Percentiles rank a stretch among this genome's conserved stretches.
Conservation (phyloP, 2,329 filamentous ascomycete species). For the Sporothrix curviconia region DNA sequence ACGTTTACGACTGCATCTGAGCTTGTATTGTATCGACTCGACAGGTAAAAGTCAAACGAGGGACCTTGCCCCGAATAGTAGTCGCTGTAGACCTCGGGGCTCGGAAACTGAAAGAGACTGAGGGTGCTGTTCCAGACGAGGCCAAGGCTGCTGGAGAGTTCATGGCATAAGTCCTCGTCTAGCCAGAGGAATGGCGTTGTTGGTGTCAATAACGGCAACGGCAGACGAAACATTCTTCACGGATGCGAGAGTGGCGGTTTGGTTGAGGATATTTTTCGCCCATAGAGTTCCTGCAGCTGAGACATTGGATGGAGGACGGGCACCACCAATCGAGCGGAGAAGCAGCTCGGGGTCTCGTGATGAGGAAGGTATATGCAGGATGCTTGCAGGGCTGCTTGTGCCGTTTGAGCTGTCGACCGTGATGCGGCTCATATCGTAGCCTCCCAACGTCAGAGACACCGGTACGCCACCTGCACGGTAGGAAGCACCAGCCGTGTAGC, state of each 20-base stretch:
- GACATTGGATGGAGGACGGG: slow-evolving; percentile 21
- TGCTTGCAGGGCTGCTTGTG: not conserved
- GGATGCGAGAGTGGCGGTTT: not conserved
- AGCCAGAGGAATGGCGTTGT: slow-evolving; percentile 60
- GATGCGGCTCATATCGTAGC: slow-evolving; percentile 60
- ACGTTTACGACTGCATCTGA: slow-evolving; percentile 50
- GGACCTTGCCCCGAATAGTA: slow-evolving; percentile 40
- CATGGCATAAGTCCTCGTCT: slow-evolving; percentile 52
- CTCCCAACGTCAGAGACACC: slow-evolving; percentile 60
- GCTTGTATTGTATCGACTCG: slow-evolving; percentile 46
- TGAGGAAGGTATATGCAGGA: slow-evolving; percentile 52
- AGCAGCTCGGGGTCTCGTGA: slow-evolving; percentile 52
- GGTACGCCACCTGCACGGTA: slow-evolving; percentile 45
- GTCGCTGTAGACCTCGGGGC: slow-evolving; percentile 44
- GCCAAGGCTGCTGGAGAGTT: slow-evolving; percentile 58
- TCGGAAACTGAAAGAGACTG: slow-evolving; percentile 57
- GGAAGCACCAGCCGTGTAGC: slow-evolving; percentile 68
- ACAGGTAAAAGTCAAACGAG: slow-evolving; percentile 52
- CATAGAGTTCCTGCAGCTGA: not conserved
- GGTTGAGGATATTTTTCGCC: not conserved
- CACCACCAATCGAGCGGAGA: slow-evolving; percentile 50
- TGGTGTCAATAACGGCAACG: slow-evolving; percentile 54
- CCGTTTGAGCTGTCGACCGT: slow-evolving; percentile 33
- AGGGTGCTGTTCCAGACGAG: slow-evolving; percentile 59
- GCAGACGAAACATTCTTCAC: slow-evolving; percentile 26